Evolutionary conservation across 345 rosid species (phyloP).

Genomic region (Eucalyptus curtisii): DNA sequence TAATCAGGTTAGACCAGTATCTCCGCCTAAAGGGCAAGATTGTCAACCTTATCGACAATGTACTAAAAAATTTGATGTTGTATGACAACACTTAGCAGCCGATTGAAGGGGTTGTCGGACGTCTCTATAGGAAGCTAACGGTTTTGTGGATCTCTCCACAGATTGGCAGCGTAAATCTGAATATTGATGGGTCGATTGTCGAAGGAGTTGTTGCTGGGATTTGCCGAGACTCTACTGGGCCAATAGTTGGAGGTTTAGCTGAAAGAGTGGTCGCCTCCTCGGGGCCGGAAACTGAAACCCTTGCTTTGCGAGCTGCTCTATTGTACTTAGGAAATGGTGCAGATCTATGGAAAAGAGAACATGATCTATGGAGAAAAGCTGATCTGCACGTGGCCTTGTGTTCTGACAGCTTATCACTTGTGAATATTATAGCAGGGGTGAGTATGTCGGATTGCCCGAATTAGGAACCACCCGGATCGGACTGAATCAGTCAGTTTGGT

Average conservation of each 20-base stretch:
- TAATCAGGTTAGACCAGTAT: no score
- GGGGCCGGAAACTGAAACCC: not conserved
- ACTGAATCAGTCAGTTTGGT: accelerated
- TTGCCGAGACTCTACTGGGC: not conserved
- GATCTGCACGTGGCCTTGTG: not conserved
- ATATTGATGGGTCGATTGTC: not conserved
- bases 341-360: not conserved
- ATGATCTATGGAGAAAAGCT: not conserved
- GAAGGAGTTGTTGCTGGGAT: not conserved
- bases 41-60: no score
- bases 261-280: not conserved
- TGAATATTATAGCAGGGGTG: not conserved
- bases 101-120: no score
- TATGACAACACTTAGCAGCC: no score
- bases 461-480: accelerated
- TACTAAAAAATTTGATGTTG: no score
- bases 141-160: no score
- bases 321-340: not conserved
- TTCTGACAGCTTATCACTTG: not conserved
- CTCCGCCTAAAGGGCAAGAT: no score
- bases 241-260: not conserved
- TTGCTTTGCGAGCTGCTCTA: not conserved
- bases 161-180: not conserved
- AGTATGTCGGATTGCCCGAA: accelerated
- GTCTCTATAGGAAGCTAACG: no score